Evolutionary conservation across 2,329 filamentous ascomycete species (phyloP), one percentile per base, ranked within the genome.

Genomic region (Gaeumannomyces tritici): DNA sequence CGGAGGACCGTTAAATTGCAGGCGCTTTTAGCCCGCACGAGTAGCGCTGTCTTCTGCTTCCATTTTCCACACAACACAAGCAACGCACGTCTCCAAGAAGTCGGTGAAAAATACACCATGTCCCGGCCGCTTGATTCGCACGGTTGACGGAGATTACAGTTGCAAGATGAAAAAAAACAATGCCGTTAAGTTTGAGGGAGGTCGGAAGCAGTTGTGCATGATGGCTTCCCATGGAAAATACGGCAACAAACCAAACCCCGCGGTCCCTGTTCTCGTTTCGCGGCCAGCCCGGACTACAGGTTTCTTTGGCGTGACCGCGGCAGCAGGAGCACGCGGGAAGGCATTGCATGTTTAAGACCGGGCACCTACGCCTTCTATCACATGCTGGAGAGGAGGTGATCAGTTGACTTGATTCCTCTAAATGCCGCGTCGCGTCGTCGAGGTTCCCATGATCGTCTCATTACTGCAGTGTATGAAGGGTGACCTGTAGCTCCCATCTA

Each of bases 111-210:
- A 26, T n/a, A 28, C 11, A 18, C 42, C 18, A 54, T 60, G 59
- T 28, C 26, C 59, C 35, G 35, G 27, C 59, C 59, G 35, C 54
- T 42, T 60, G n/a, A 54, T 18, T 24, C 42, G 42, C 42, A 51
- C 42, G 42, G 18, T 51, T n/a, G 28, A 58, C 18, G 60, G 60
- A 57, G 60, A 57, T 55, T 27, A 51, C n/a, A 9, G 60, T 66
- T 68, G 68, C 68, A 54, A 69, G 68, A 69, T 64, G 47, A 65
- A 63, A 12, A 47, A 33, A 62, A 33, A 9, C n/a, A n/a, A n/a
- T n/a, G 57, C 59, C 67, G 67, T 66, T 67, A 65, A 67, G 68
- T 69, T 69, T 69, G 68, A 69, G 65, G 68, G 68, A 65, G 63
- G 63, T 55, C 64, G 63, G 67, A 69, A 60, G 56, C 57, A 24